phyloP scores from a whole-genome alignment of 192 early-diverging fungal genomes.

The Backusella tarrabulga region DNA sequence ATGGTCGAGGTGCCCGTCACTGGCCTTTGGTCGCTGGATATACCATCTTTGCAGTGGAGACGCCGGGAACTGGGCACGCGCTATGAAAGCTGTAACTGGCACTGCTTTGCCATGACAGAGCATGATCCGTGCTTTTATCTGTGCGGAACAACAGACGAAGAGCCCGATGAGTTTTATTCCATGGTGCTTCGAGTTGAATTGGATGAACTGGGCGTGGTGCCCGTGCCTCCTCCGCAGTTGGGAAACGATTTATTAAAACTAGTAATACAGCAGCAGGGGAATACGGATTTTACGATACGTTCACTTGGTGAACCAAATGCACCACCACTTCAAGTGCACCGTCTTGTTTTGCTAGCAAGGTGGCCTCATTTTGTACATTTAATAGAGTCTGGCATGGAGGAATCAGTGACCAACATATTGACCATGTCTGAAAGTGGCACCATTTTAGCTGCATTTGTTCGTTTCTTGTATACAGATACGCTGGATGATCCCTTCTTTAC shows the following conservation, averaged over 20 bases:
- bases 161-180: slow-evolving; percentile 57
- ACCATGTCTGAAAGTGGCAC: slow-evolving; percentile 51
- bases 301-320: slow-evolving; percentile 39
- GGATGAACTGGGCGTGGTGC: slow-evolving; percentile 51
- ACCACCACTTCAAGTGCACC: slow-evolving; percentile 48
- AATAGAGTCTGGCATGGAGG: slow-evolving; percentile 58
- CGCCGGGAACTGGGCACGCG: slow-evolving; percentile 33
- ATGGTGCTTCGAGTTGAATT: slow-evolving; percentile 55
- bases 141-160: slow-evolving; percentile 51
- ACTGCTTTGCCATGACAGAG: slow-evolving; percentile 60
- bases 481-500: slow-evolving; percentile 34
- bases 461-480: slow-evolving; percentile 58
- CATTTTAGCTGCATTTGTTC: slow-evolving; percentile 51
- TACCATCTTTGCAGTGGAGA: slow-evolving; percentile 57
- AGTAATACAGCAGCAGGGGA: slow-evolving; percentile 10
- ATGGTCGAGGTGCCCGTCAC: slow-evolving; percentile 14
- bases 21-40: slow-evolving; percentile 61
- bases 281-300: slow-evolving; percentile 49
- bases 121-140: slow-evolving; percentile 49
- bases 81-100: slow-evolving; percentile 48
- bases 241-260: slow-evolving; percentile 47
- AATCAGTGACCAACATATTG: slow-evolving; percentile 44
- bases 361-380: slow-evolving; percentile 65
- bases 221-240: slow-evolving; percentile 47
- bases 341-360: slow-evolving; percentile 55